Evolutionary conservation across 331 rosid genomes (phyloP).

Genomic region (Prunus yedoensis): DNA sequence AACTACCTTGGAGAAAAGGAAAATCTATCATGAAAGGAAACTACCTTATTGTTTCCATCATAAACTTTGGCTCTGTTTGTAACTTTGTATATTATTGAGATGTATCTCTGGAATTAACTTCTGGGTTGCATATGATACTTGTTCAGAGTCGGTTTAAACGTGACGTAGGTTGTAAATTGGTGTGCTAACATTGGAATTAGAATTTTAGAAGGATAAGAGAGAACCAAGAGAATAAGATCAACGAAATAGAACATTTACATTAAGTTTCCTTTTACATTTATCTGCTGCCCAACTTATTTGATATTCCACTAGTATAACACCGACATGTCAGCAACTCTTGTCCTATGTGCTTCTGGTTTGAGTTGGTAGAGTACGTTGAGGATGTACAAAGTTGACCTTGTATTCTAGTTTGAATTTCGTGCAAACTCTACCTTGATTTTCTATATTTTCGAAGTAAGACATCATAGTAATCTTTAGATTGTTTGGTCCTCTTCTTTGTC

Average conservation of each 20-base stretch:
- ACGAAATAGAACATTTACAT: neutral
- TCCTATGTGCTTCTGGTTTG: neutral
- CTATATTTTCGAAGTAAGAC: neutral
- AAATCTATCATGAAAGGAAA: constrained; percentile 42
- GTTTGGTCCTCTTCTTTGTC: neutral
- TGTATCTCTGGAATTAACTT: constrained; percentile 1
- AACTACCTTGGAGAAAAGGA: constrained; percentile 37
- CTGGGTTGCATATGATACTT: neutral
- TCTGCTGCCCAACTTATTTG: neutral
- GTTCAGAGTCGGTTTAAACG: neutral
- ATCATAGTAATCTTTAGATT: neutral
- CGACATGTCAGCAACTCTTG: neutral
- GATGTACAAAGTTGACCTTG: neutral
- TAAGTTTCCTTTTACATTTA: neutral
- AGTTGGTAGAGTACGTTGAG: neutral
- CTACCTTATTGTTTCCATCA: constrained; percentile 10
- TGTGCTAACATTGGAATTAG: neutral
- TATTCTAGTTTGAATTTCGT: no score
- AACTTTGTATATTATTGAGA: neutral
- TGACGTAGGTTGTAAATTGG: neutral
- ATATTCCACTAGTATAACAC: neutral
- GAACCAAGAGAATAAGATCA: neutral
- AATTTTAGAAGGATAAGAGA: neutral
- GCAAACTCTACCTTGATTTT: neutral
- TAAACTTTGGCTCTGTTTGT: neutral